Conservation (phyloP, 208 protist genomes). For the Wallacemonas rigidus region DNA sequence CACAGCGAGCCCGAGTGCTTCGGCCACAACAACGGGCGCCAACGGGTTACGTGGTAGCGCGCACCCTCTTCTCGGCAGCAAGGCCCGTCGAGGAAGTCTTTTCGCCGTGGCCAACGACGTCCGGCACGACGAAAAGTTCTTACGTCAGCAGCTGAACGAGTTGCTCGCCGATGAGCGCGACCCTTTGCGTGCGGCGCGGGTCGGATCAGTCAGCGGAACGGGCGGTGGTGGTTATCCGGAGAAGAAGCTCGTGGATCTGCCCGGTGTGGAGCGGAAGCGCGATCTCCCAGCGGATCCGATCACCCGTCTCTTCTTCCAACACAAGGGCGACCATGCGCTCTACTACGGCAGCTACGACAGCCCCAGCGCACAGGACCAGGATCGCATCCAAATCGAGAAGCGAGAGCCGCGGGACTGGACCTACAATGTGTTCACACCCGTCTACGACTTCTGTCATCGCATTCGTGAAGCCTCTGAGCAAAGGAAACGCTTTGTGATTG, state of each 20-base stretch:
- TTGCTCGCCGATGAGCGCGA: conserved; percentile 78
- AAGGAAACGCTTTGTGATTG: conserved; percentile 89
- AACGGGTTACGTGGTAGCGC: too few species aligned
- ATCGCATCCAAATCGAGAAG: conserved; percentile 87
- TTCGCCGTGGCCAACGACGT: conserved; percentile 79
- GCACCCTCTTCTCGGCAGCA: conserved; percentile 43
- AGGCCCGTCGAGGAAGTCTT: conserved; percentile 72
- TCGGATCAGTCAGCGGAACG: conserved; percentile 15
- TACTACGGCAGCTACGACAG: conserved; percentile 90
- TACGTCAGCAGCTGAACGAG: conserved; percentile 80
- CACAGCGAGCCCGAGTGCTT: conserved; percentile 20
- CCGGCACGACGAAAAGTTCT: conserved; percentile 53
- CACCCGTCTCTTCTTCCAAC: conserved; percentile 92
- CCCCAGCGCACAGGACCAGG: conserved; percentile 73
- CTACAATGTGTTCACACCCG: conserved; percentile 75
- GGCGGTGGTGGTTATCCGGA: conserved; percentile 32
- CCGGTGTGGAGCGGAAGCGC: conserved; percentile 77
- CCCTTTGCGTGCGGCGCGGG: conserved; percentile 26
- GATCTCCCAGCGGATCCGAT: conserved; percentile 90
- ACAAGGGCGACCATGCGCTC: conserved; percentile 89
- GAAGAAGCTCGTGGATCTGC: conserved; percentile 69
- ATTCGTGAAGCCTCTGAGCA: conserved; percentile 86
- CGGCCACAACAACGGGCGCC: neutral
- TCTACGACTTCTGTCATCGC: conserved; percentile 92
- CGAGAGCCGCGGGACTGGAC: conserved; percentile 72